Evolutionary conservation across 2,329 filamentous ascomycete species (phyloP).

Genomic region (Rutstroemia sp.): DNA sequence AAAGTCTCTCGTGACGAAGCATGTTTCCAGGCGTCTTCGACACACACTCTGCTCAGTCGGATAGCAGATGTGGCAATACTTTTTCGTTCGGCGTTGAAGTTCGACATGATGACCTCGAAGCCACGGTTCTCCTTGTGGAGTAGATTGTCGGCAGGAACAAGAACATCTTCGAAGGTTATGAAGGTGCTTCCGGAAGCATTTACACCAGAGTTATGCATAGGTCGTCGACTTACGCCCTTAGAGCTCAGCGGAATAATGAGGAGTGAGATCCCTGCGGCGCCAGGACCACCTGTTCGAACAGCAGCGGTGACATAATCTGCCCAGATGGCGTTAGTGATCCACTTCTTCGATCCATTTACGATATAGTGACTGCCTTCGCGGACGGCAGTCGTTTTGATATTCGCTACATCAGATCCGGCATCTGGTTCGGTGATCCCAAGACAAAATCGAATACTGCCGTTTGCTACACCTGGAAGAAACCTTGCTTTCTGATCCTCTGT

Average conservation of each 20-base stretch:
- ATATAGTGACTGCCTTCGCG: constrained; percentile 46
- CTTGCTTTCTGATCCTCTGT: constrained; percentile 49
- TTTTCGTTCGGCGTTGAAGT: constrained; percentile 54
- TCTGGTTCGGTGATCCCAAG: constrained; percentile 59
- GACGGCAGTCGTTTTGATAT: constrained; percentile 52
- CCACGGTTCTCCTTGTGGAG: constrained; percentile 47
- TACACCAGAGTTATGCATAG: constrained; percentile 59
- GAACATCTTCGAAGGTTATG: constrained; percentile 48
- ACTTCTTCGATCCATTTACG: constrained; percentile 62
- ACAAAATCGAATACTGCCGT: constrained; percentile 53
- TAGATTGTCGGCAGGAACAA: constrained; percentile 45
- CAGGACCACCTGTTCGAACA: constrained; percentile 49
- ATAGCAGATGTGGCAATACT: constrained; percentile 50
- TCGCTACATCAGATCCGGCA: constrained; percentile 57
- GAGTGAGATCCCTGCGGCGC: constrained; percentile 47
- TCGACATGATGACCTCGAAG: constrained; percentile 51
- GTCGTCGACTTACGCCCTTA: constrained; percentile 43
- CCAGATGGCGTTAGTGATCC: constrained; percentile 57
- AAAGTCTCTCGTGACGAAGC: constrained; percentile 49
- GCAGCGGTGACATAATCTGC: constrained; percentile 56
- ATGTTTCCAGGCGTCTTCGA: constrained; percentile 45
- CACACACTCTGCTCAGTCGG: constrained; percentile 48
- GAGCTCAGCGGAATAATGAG: constrained; percentile 47
- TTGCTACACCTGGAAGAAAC: constrained; percentile 53
- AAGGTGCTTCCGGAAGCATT: constrained; percentile 52